Base-by-base conservation (phyloP, 352 stramenopile species). In the Globisporangium parvum region DNA sequence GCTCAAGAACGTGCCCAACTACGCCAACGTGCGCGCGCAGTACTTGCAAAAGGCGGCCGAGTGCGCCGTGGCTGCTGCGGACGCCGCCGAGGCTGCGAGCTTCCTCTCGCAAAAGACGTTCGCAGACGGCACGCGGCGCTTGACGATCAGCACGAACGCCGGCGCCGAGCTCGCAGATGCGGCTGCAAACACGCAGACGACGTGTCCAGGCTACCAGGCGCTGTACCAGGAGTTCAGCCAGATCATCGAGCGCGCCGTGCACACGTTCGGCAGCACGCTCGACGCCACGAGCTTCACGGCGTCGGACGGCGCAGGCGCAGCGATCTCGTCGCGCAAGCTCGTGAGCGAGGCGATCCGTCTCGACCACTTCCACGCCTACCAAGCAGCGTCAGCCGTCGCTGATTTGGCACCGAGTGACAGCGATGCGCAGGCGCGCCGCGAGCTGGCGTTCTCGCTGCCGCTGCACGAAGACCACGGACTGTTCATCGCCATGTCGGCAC, bases 291-390 rank as follows among this genome's bases (percentile, higher is more conserved):
- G 28, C 28, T 82, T 85, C 57, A 62, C 63, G 6, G 77, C 71
- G 15, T 52, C 59, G 33, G 71, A 85, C 51, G 74, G 72, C 47
- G 69, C 75, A 47, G 55, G 50, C 12, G 62, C 70, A 33, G 33
- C 47, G 15, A 53, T 80, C 45, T 71, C 65, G 37, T 73, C 53
- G n/a, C 75, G 75, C 35, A 72, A 79, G 51, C 63, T 88, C 44
- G 68, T 88, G 31, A 69, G 55, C 12, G 71, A 83, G 21, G 77
- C 75, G 18, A 62, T 85, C 39, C 75, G 75, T 26, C 65, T 87
- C 20, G 75, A 87, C 55, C 75, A 87, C 51, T 85, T 82, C 55
- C 77, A 87, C 50, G 70, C 71, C 18, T 87, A 87, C 63, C 63
- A 85, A 49, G 48, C 62, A 44, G 47, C 70, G 1, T 67, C 64